A percentile compares a stretch with the other conserved stretches of the same genome.
These are phyloP conservation scores for Manihot esculenta DNA, from an alignment of 441 rosid genomes.

Conservation along the genomic window DNA sequence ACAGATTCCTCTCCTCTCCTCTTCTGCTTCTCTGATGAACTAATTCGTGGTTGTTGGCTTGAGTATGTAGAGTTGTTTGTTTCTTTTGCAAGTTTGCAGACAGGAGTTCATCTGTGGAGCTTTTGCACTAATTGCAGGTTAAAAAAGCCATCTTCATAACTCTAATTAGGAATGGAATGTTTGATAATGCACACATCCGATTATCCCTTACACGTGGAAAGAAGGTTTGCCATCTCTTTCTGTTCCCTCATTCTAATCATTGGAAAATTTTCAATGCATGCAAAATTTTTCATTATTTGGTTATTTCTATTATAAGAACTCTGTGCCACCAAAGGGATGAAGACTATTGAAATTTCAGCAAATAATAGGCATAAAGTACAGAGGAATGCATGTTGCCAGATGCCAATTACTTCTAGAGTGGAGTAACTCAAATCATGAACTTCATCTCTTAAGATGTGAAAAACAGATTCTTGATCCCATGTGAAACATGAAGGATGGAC, in stretches of 20 bases:
- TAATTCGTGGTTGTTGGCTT: not conserved
- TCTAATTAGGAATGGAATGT: constrained; percentile 79
- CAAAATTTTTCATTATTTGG: not conserved
- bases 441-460: no score
- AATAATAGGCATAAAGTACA: not conserved
- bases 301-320: not conserved
- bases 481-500: no score
- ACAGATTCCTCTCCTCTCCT: no score
- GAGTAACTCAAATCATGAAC: no score
- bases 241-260: not conserved
- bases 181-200: constrained; percentile 81
- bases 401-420: no score
- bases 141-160: constrained; percentile 82
- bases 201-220: constrained; percentile 85
- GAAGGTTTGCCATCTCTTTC: constrained; percentile 46
- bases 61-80: not conserved
- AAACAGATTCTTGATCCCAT: no score
- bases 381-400: not conserved
- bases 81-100: not conserved
- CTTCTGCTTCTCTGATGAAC: no score
- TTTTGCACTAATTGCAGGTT: constrained; percentile 38
- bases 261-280: not conserved
- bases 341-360: not conserved
- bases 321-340: not conserved
- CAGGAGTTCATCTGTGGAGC: constrained; percentile 19